Conservation (phyloP, 768 basidiomycete genomes). For the Mycena leptocephala region DNA sequence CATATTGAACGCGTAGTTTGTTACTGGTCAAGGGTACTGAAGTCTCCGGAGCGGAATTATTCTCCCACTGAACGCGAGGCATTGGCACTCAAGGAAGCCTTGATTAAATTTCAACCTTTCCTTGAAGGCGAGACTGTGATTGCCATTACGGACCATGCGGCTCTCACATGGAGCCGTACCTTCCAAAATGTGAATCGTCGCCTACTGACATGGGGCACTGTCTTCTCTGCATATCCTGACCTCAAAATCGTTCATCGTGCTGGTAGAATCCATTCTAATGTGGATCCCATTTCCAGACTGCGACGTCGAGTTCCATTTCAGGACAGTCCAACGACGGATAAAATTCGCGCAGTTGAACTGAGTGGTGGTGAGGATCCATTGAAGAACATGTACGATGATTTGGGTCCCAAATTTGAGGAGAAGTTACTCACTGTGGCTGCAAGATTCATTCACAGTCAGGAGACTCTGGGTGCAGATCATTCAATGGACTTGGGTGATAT, state of each 20-base stretch:
- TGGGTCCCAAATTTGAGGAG: background rate
- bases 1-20: background rate
- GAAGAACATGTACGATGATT: background rate
- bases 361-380: background rate
- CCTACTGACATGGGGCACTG: constrained; percentile 17
- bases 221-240: constrained; percentile 48
- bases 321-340: background rate
- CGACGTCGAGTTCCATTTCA: background rate
- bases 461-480: background rate
- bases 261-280: constrained; percentile 52
- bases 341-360: background rate
- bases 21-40: too few species aligned
- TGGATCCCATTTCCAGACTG: constrained; percentile 40
- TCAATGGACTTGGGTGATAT: background rate
- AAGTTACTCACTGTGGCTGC: background rate
- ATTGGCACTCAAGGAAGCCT: too few species aligned
- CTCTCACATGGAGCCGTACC: background rate
- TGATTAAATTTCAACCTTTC: too few species aligned
- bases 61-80: too few species aligned
- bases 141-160: background rate
- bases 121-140: background rate
- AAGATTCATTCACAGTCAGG: background rate
- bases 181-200: constrained; percentile 8
- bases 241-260: constrained; percentile 51
- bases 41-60: too few species aligned